These are phyloP conservation scores for Murraya paniculata DNA, from an alignment of 345 rosid genomes.

Conservation along the genomic window DNA sequence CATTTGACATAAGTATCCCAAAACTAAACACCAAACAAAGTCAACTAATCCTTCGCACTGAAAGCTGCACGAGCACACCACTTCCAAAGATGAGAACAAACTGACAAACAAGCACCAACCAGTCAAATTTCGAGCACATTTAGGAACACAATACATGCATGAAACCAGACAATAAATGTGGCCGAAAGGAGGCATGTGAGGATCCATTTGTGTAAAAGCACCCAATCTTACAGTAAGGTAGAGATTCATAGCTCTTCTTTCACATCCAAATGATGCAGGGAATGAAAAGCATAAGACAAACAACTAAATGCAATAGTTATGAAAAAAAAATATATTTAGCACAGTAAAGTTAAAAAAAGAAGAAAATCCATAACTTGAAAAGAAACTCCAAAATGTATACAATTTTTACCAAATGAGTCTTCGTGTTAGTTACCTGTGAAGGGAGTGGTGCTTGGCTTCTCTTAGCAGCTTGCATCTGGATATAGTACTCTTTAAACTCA, in stretches of 20 bases:
- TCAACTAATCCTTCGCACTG: not conserved
- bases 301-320: not conserved
- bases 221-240: not conserved
- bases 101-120: not conserved
- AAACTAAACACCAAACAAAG: not conserved
- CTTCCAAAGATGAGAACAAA: not conserved
- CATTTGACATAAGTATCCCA: not conserved
- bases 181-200: not conserved
- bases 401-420: not conserved
- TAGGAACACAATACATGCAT: not conserved
- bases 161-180: not conserved
- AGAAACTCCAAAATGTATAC: not conserved
- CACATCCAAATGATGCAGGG: not conserved
- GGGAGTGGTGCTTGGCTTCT: slow-evolving; percentile 93
- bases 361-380: not conserved
- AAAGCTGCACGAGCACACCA: not conserved
- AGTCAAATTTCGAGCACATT: not conserved
- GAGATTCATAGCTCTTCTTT: not conserved
- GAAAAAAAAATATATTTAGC: not conserved
- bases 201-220: not conserved
- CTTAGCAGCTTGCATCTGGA: slow-evolving; percentile 94
- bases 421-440: slow-evolving; percentile 52
- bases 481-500: slow-evolving; percentile 83
- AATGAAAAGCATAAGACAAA: not conserved
- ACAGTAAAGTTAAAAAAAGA: not conserved